Percentiles rank a stretch among this genome's conserved stretches.
These are phyloP conservation scores for Xylariaceae sp. DNA, from an alignment of 2,329 filamentous ascomycete species.

Conservation along the genomic window DNA sequence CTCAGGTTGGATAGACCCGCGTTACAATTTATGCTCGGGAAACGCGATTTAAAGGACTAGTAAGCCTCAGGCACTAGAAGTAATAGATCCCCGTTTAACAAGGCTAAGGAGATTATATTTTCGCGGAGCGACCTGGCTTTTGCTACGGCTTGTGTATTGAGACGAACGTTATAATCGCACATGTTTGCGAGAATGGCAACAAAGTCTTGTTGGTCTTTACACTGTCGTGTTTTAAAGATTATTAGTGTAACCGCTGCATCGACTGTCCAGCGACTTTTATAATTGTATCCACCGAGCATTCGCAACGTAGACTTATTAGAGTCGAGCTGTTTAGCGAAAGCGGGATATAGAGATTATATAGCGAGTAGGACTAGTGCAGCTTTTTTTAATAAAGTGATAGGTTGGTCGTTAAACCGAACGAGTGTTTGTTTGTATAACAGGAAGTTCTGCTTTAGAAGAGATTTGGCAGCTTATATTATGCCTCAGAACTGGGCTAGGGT, in stretches of 20 bases:
- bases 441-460: not conserved
- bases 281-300: not conserved
- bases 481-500: not conserved
- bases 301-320: not conserved
- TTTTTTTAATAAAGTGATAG: not conserved
- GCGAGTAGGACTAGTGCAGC: not conserved
- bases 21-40: not conserved
- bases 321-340: not conserved
- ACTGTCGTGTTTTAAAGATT: constrained; percentile 4
- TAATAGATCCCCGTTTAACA: constrained; percentile 10
- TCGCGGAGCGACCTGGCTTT: not conserved
- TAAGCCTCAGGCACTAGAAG: constrained; percentile 11
- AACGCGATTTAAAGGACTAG: not conserved
- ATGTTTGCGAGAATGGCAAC: constrained; percentile 18
- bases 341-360: not conserved
- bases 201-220: constrained; percentile 5
- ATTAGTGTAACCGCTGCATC: constrained; percentile 7
- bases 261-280: constrained; percentile 1
- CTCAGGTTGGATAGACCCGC: not conserved
- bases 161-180: constrained; percentile 11
- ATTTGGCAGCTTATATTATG: not conserved
- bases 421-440: not conserved
- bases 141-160: constrained; percentile 5
- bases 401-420: not conserved
- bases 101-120: constrained; percentile 2